These are phyloP conservation scores for Verticillium dahliae DNA, from an alignment of 2,329 filamentous ascomycete species.

Conservation along the genomic window DNA sequence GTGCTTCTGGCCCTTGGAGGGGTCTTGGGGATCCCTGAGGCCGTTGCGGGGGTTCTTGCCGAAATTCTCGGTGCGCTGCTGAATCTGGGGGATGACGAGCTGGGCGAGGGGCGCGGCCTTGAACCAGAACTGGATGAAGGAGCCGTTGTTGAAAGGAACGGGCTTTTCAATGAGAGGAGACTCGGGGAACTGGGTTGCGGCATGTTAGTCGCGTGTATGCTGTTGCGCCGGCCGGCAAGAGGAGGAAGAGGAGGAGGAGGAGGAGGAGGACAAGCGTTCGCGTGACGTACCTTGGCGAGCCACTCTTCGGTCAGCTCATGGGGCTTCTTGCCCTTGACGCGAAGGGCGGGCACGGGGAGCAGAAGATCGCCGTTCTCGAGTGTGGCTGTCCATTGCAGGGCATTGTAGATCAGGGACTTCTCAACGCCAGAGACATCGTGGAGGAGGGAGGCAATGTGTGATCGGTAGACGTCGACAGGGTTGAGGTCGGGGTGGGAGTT, in stretches of 20 bases:
- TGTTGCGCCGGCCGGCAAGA: not conserved
- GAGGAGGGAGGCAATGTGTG: constrained; percentile 66
- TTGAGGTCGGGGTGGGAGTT: constrained; percentile 63
- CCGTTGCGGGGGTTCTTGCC: constrained; percentile 58
- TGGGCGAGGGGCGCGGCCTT: constrained; percentile 59
- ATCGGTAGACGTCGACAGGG: constrained; percentile 72
- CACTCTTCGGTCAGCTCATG: constrained; percentile 56
- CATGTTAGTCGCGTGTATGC: not conserved
- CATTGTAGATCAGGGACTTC: constrained; percentile 63
- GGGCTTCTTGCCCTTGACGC: constrained; percentile 66
- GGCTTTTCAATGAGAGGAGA: constrained; percentile 69
- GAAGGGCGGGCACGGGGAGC: constrained; percentile 71
- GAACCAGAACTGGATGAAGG: constrained; percentile 76
- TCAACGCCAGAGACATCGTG: constrained; percentile 65
- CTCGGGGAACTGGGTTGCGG: constrained; percentile 56
- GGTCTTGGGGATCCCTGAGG: constrained; percentile 54
- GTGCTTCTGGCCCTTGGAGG: constrained; percentile 55
- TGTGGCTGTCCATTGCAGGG: constrained; percentile 70
- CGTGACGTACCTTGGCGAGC: constrained; percentile 45
- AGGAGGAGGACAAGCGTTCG: not conserved
- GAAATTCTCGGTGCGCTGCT: constrained; percentile 52
- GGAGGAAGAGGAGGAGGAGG: no score
- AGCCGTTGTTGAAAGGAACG: constrained; percentile 44
- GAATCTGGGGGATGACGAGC: constrained; percentile 63
- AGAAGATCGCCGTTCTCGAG: constrained; percentile 80